A percentile compares a stretch with the other conserved stretches of the same genome.
Conservation (phyloP, 805 yeast species). For the Maudiozyma barnettii region DNA sequence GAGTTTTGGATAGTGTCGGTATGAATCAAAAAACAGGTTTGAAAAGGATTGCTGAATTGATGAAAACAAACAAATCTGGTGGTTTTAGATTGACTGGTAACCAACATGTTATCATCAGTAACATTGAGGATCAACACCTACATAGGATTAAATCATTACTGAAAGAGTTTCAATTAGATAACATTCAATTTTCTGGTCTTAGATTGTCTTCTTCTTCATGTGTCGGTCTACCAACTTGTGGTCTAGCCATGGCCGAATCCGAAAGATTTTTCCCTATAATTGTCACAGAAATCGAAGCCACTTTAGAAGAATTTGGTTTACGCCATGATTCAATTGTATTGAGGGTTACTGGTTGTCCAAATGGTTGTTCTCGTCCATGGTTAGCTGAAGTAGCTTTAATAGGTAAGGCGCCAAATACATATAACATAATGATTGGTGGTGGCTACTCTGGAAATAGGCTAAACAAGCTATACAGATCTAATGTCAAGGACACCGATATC, state of each 20-base stretch:
- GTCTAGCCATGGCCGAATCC: conserved; percentile 96
- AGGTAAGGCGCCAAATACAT: conserved; percentile 90
- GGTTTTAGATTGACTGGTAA: conserved; percentile 92
- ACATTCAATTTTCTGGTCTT: conserved; percentile 70
- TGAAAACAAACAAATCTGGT: conserved; percentile 54
- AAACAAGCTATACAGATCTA: conserved; percentile 80
- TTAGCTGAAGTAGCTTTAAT: conserved; percentile 90
- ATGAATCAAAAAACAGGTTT: conserved; percentile 85
- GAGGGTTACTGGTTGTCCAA: conserved; percentile 99
- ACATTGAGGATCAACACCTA: conserved; percentile 60
- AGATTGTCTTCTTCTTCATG: conserved; percentile 90
- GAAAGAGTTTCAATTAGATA: conserved; percentile 70
- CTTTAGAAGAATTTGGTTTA: conserved; percentile 83
- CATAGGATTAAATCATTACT: conserved; percentile 52
- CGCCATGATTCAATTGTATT: conserved; percentile 90
- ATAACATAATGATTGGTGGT: conserved; percentile 91
- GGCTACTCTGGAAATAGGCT: conserved; percentile 89
- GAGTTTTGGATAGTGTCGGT: conserved; percentile 87
- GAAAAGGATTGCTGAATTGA: conserved; percentile 61
- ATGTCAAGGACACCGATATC: conserved; percentile 85
- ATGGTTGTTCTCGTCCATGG: conserved; percentile 99
- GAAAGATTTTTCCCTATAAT: conserved; percentile 80
- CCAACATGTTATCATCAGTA: conserved; percentile 78
- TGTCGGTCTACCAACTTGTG: conserved; percentile 98
- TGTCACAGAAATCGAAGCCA: conserved; percentile 71